A percentile compares a stretch with the other conserved stretches of the same genome.
These are phyloP conservation scores for Dalbergia cochinchinensis DNA, from an alignment of 306 rosid species.

Conservation along the genomic window DNA sequence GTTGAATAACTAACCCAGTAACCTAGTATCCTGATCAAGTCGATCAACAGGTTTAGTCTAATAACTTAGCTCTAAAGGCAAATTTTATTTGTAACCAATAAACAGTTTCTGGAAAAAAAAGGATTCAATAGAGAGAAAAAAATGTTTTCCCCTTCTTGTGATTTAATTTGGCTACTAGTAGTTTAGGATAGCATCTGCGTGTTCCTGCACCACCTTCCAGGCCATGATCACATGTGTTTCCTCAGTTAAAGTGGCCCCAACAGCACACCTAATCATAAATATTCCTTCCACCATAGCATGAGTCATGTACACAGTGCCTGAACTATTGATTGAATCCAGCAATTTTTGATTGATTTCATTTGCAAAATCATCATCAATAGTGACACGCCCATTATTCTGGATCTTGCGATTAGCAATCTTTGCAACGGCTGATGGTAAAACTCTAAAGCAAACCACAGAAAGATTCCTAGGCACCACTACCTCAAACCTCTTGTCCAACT, in stretches of 20 bases:
- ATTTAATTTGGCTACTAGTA: not conserved
- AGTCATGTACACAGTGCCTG: constrained; percentile 61
- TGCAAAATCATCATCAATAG: constrained; percentile 1
- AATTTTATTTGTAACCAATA: not conserved
- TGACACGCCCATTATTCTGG: not conserved
- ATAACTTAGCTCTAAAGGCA: too few relatives aligned
- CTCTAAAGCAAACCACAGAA: constrained; percentile 58
- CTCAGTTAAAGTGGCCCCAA: constrained; percentile 59
- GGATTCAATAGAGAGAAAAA: too few relatives aligned
- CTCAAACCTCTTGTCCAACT: constrained; percentile 60
- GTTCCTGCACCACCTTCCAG: constrained; percentile 59
- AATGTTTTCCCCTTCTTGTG: not conserved
- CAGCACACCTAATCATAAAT: constrained; percentile 54
- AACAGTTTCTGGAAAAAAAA: not conserved
- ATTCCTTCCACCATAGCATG: constrained; percentile 52
- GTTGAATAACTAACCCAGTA: too few relatives aligned
- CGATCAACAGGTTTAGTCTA: too few relatives aligned
- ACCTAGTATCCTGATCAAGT: too few relatives aligned
- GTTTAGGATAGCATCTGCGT: constrained; percentile 40
- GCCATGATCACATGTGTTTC: constrained; percentile 50
- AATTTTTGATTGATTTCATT: constrained; percentile 51
- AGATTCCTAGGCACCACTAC: constrained; percentile 56
- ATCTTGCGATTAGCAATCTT: constrained; percentile 16
- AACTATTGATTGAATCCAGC: constrained; percentile 57
- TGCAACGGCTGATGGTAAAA: constrained; percentile 37